Evolutionary conservation across 2,329 filamentous ascomycete genomes (phyloP).

Genomic region (Fusarium chlamydosporum): DNA sequence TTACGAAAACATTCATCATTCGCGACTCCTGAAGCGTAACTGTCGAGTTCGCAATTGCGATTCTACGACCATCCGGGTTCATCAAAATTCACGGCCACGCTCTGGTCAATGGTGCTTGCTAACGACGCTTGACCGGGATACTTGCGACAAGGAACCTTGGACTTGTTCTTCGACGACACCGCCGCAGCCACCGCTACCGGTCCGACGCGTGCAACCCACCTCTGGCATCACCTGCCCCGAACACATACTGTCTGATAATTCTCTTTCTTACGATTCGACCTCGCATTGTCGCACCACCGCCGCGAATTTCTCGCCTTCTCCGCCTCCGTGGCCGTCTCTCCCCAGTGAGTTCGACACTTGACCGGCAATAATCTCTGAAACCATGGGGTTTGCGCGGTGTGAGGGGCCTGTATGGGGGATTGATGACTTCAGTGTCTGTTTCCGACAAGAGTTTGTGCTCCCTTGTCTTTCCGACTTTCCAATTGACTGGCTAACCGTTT

Average conservation of each 20-base stretch:
- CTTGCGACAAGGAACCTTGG: constrained; percentile 32
- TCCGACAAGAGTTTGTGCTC: constrained; percentile 74
- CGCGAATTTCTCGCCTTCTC: constrained; percentile 21
- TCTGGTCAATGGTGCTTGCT: constrained; percentile 29
- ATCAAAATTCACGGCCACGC: constrained; percentile 20
- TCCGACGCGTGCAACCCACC: constrained; percentile 38
- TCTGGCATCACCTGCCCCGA: constrained; percentile 31
- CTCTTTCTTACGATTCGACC: constrained; percentile 6
- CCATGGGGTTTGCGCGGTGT: constrained; percentile 68
- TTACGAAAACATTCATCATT: neutral
- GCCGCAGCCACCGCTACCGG: constrained; percentile 39
- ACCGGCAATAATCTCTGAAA: constrained; percentile 40
- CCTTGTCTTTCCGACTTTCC: constrained; percentile 7
- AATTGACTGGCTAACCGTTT: constrained; percentile 35
- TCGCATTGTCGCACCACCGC: constrained; percentile 21
- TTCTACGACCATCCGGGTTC: constrained; percentile 28
- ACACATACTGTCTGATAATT: constrained; percentile 14
- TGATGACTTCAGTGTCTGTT: constrained; percentile 75
- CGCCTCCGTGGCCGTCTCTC: constrained; percentile 29
- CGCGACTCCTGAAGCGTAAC: constrained; percentile 6
- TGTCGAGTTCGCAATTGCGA: neutral
- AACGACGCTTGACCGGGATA: constrained; percentile 36
- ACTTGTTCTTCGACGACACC: constrained; percentile 21
- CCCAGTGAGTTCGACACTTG: constrained; percentile 39
- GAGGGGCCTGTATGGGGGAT: constrained; percentile 72